Conservation (phyloP, 2,329 filamentous ascomycete genomes). For the Scedosporium aurantiacum region DNA sequence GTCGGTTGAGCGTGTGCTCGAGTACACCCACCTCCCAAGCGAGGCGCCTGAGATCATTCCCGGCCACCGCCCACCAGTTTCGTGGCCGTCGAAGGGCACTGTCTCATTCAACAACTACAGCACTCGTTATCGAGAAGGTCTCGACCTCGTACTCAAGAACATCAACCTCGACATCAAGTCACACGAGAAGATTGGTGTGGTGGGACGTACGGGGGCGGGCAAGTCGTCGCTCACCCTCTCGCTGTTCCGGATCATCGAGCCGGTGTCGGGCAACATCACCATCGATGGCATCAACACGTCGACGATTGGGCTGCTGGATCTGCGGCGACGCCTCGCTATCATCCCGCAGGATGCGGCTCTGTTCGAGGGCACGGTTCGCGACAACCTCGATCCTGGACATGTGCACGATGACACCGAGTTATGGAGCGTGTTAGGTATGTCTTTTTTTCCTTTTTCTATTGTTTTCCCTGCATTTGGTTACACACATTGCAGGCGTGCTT, state of each 20-base stretch:
- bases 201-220: slow-evolving; percentile 89
- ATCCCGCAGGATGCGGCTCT: slow-evolving; percentile 96
- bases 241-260: slow-evolving; percentile 92
- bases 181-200: slow-evolving; percentile 95
- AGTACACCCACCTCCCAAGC: slow-evolving; percentile 83
- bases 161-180: slow-evolving; percentile 87
- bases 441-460: slow-evolving; percentile 7
- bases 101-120: slow-evolving; percentile 91
- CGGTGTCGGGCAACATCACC: slow-evolving; percentile 67
- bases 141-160: slow-evolving; percentile 89
- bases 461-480: background rate
- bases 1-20: slow-evolving; percentile 91
- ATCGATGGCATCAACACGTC: slow-evolving; percentile 88
- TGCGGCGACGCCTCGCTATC: slow-evolving; percentile 82
- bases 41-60: slow-evolving; percentile 92
- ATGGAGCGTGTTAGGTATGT: slow-evolving; percentile 85
- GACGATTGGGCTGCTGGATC: slow-evolving; percentile 77
- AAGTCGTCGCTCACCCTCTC: slow-evolving; percentile 91
- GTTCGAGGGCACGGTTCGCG: slow-evolving; percentile 84
- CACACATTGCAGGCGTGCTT: background rate
- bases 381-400: slow-evolving; percentile 91
- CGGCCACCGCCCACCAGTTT: slow-evolving; percentile 72
- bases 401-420: slow-evolving; percentile 95
- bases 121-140: slow-evolving; percentile 77
- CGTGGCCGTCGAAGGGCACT: slow-evolving; percentile 83